Conservation (phyloP, 768 basidiomycete species). For the Rhizopogon rudus region DNA sequence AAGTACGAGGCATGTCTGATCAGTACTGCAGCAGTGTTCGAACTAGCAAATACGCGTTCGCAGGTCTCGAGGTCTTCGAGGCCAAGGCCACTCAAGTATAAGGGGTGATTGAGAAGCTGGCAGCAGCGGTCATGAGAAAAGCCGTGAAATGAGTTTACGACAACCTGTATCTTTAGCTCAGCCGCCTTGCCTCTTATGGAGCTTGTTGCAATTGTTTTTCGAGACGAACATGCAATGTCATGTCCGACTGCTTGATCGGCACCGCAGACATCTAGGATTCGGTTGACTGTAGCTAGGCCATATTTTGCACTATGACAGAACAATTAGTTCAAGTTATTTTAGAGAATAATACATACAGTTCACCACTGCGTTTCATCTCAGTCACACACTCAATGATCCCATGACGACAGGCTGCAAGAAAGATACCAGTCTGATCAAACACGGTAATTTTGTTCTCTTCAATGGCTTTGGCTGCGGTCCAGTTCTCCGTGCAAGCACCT, state of each 20-base stretch:
- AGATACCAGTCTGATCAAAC: constrained; percentile 34
- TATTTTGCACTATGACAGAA: background rate
- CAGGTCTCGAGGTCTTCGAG: constrained; percentile 16
- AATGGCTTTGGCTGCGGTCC: constrained; percentile 21
- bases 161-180: constrained; percentile 3
- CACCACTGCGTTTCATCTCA: constrained; percentile 32
- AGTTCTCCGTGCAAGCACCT: no score
- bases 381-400: constrained; percentile 23
- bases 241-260: constrained; percentile 13
- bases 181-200: constrained; percentile 10
- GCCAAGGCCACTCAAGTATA: constrained; percentile 9
- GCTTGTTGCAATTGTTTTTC: constrained; percentile 11
- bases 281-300: constrained; percentile 11
- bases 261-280: constrained; percentile 18
- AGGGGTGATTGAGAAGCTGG: constrained; percentile 13
- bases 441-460: constrained; percentile 29
- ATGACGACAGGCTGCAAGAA: constrained; percentile 30
- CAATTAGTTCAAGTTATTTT: background rate
- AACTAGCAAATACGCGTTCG: constrained; percentile 12
- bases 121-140: constrained; percentile 16
- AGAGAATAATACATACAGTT: constrained; percentile 25
- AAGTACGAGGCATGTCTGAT: constrained; percentile 10
- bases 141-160: constrained; percentile 17
- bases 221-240: constrained; percentile 25
- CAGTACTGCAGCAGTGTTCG: constrained; percentile 3